Evolutionary conservation across 176 grass and related monocot species (phyloP).

Genomic region (Tillandsia leiboldiana): DNA sequence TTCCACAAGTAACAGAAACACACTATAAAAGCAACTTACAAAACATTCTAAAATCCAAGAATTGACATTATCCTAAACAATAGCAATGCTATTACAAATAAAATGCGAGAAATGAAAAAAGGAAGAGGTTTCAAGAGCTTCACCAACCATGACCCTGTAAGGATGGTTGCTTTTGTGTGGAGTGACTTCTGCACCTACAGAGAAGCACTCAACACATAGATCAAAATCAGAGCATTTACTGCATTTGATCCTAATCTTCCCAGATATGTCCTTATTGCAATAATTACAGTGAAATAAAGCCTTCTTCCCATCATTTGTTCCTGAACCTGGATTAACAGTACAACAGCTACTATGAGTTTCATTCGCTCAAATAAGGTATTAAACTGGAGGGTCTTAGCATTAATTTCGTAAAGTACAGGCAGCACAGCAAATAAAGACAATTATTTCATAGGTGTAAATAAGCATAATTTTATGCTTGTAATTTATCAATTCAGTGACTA

Average conservation of each 20-base stretch:
- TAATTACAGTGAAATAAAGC: constrained; percentile 97
- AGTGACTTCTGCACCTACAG: constrained; percentile 82
- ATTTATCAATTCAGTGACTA: background rate
- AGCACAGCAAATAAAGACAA: background rate
- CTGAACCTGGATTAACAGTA: constrained; percentile 20
- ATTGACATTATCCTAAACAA: background rate
- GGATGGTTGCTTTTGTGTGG: constrained; percentile 85
- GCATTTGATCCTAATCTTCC: constrained; percentile 97
- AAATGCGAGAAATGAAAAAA: constrained; percentile 8
- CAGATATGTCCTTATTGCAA: constrained; percentile 98
- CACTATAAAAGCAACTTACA: background rate
- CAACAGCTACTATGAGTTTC: background rate
- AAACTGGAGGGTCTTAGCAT: background rate
- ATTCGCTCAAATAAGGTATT: background rate
- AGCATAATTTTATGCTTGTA: too few species aligned
- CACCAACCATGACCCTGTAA: constrained; percentile 91
- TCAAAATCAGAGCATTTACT: constrained; percentile 96
- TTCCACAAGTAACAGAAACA: too few species aligned
- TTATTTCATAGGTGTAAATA: too few species aligned
- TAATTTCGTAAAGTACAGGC: background rate
- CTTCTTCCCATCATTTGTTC: constrained; percentile 79
- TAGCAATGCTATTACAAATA: background rate
- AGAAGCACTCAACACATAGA: constrained; percentile 96
- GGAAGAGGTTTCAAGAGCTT: background rate
- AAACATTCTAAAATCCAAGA: background rate